Evolutionary conservation across 345 rosid genomes (phyloP).

Genomic region (Eucalyptus curtisii): DNA sequence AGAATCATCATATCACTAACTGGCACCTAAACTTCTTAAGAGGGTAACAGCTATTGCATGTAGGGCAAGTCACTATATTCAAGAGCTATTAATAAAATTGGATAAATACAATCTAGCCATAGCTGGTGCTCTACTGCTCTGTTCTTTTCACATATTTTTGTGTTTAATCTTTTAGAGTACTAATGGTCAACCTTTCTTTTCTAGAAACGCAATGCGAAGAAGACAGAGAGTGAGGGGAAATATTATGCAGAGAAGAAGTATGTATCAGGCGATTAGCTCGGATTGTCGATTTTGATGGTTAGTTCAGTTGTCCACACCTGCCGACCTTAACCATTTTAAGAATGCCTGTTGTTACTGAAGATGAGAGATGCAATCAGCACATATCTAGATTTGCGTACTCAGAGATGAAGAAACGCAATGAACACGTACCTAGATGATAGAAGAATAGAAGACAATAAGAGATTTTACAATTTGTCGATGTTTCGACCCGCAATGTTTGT

Average conservation of each 20-base stretch:
- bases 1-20: background rate
- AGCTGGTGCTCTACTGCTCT: background rate
- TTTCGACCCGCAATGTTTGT: background rate
- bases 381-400: background rate
- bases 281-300: background rate
- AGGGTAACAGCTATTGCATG: background rate
- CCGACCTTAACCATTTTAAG: background rate
- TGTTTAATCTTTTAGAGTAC: background rate
- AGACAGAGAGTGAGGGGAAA: slow-evolving; percentile 10
- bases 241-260: slow-evolving; percentile 9
- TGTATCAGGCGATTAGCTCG: background rate
- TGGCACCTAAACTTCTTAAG: background rate
- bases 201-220: slow-evolving; percentile 10
- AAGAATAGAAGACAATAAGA: background rate
- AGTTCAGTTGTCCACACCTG: background rate
- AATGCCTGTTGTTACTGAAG: background rate
- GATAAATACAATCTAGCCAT: background rate
- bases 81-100: background rate
- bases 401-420: background rate
- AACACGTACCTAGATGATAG: background rate
- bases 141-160: background rate
- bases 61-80: background rate
- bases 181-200: background rate
- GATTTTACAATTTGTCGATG: background rate
- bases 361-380: background rate